Base-by-base conservation (phyloP, 345 rosid genomes). In the Cardamine occulta region DNA sequence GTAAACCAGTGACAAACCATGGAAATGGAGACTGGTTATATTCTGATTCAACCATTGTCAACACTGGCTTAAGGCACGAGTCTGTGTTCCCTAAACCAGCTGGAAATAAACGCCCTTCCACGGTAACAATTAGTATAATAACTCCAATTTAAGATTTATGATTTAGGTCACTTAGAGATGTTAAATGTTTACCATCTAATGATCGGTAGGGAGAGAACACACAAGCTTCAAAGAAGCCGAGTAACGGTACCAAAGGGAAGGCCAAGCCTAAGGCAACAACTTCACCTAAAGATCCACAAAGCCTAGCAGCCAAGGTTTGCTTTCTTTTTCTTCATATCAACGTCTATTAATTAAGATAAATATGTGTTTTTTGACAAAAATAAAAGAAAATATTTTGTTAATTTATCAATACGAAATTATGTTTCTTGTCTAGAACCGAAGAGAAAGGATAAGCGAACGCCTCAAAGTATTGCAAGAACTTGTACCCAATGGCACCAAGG, bases 391-490 rank as follows among this genome's bases (percentile, higher is more conserved):
- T 34, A 1, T 49, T 19, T 45, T 52, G 51, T 47, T 17, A 1
- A 14, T 11, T 61, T 8, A 62, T 7, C 2, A 12, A 73, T 3
- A 66, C 13, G 8, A 66, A 23, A 18, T 40, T 54, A 55, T 68
- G 14, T 45, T 45, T 63, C 0, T 54, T 47, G 8, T 70, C 2
- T 75, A 93, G 98, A 87, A 86, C 74, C 97, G 97, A 66, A 75
- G 98, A 65, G 98, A 91, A 67, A 76, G 98, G 84, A 93, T 93
- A 14, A 93, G 97, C 21, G 97, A 93, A 81, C 75, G 96, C 54
- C 90, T 93, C 37, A 93, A 91, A 79, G 47, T 80, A 68, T 81
- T 93, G 57, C 98, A 93, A 79, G 97, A 93, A 74, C 83, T 93
- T 48, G 93, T 91, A 13, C 98, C 97, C 0, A 93, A 93, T 80